Conservation (phyloP, 2,329 filamentous ascomycete species). For the Penicillium sumatraense region DNA sequence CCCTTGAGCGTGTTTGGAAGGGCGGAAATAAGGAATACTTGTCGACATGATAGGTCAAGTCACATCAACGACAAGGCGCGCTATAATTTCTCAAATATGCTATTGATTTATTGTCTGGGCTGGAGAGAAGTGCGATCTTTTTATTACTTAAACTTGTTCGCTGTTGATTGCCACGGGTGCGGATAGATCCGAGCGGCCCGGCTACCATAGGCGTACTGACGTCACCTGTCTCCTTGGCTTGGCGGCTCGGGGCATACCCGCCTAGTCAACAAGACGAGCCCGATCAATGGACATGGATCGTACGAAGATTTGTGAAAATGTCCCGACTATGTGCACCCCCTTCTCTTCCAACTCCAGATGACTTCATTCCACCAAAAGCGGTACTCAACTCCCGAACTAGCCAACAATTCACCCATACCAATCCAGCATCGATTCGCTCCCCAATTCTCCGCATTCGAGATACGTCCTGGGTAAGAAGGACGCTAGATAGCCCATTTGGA, state of each 20-base stretch:
- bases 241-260: not conserved
- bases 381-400: constrained; percentile 25
- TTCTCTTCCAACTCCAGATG: constrained; percentile 21
- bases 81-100: no score
- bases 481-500: constrained; percentile 63
- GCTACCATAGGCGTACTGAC: not conserved
- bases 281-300: constrained; percentile 17
- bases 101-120: no score
- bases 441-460: constrained; percentile 63
- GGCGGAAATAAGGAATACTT: constrained; percentile 37
- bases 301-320: constrained; percentile 24
- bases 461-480: constrained; percentile 64
- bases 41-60: constrained; percentile 25
- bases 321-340: constrained; percentile 23
- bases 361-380: constrained; percentile 27
- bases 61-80: not conserved
- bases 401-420: constrained; percentile 47
- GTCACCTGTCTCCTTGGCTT: no score
- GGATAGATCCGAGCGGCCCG: constrained; percentile 2
- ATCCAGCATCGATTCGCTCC: constrained; percentile 63
- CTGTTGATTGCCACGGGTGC: no score
- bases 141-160: no score
- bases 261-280: not conserved
- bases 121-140: no score
- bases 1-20: constrained; percentile 35